Evolutionary conservation across 148 eudicot genomes (phyloP).

Genomic region (Silene latifolia): DNA sequence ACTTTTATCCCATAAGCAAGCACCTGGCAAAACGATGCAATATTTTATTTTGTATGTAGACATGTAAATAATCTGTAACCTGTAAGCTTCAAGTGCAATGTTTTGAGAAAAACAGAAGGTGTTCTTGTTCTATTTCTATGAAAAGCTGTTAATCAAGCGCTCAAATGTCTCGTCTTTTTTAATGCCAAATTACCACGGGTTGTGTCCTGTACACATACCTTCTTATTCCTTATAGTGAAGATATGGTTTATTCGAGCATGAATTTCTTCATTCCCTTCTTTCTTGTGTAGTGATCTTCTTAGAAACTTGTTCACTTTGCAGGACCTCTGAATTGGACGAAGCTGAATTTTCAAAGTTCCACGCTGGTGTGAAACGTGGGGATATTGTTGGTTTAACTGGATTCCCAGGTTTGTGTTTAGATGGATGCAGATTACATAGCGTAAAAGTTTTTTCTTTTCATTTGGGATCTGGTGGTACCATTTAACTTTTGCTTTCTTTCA

Average conservation of each 20-base stretch:
- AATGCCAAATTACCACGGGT: not conserved
- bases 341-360: constrained; percentile 71
- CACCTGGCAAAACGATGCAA: not conserved
- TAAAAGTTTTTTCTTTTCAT: not conserved
- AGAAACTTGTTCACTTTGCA: constrained; percentile 25
- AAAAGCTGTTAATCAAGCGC: too few relatives aligned
- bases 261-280: not conserved
- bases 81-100: not conserved
- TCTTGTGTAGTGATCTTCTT: not conserved
- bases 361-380: constrained; percentile 81
- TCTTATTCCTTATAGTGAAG: not conserved
- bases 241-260: not conserved
- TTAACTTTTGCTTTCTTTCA: not conserved
- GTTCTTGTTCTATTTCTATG: not conserved
- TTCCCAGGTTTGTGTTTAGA: constrained; percentile 62
- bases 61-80: not conserved
- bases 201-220: not conserved
- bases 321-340: constrained; percentile 64
- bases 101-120: not conserved
- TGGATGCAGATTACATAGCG: not conserved
- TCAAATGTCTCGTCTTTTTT: not conserved
- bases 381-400: constrained; percentile 81
- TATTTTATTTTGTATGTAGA: not conserved
- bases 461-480: not conserved
- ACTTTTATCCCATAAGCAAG: not conserved